phyloP scores from a whole-genome alignment of 2,329 filamentous ascomycete genomes.

The Stromatinia cepivora region DNA sequence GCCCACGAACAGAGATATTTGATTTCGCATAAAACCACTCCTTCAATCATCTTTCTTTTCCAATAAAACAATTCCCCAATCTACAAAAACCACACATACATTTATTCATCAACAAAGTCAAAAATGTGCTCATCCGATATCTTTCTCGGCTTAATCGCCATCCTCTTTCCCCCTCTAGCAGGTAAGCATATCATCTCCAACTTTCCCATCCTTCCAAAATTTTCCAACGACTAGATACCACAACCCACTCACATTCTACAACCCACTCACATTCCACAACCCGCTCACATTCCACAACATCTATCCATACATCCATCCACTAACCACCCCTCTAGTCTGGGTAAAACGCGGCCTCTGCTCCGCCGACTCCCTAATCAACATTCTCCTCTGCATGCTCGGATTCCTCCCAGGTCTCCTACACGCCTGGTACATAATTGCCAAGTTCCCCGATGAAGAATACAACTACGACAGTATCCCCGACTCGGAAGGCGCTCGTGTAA shows the following conservation, averaged over 20 bases:
- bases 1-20: constrained; percentile 15
- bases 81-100: neutral
- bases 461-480: constrained; percentile 53
- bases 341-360: constrained; percentile 93
- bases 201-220: neutral
- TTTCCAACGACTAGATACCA: neutral
- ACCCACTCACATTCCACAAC: neutral
- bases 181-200: constrained; percentile 49
- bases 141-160: constrained; percentile 64
- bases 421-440: constrained; percentile 96
- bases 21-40: constrained; percentile 2
- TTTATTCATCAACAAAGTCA: constrained; percentile 1
- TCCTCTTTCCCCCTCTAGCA: constrained; percentile 65
- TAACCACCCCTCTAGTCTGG: constrained; percentile 66
- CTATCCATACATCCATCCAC: neutral
- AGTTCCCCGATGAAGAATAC: constrained; percentile 78
- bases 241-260: neutral
- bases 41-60: neutral
- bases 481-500: constrained; percentile 61
- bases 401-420: constrained; percentile 87
- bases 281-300: neutral
- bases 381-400: constrained; percentile 79
- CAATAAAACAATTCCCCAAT: neutral
- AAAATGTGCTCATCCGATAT: constrained; percentile 61
- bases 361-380: constrained; percentile 91